Percentiles rank a stretch among this genome's conserved stretches.
Conservation (phyloP, 1,139 yeast genomes). For the Blastobotrys illinoisensis region DNA sequence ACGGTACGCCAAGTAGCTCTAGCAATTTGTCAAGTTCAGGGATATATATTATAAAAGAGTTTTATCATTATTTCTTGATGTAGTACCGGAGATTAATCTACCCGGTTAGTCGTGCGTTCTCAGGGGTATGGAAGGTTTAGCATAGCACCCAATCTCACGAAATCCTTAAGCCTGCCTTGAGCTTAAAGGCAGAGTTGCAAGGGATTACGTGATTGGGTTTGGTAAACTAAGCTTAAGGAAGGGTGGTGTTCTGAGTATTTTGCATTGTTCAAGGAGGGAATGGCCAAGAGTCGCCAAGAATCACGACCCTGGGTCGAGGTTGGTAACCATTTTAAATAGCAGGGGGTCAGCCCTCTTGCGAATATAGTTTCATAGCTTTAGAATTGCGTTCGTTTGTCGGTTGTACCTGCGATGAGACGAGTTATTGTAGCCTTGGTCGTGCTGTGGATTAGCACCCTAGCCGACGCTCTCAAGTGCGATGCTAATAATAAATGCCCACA, state of each 20-base stretch:
- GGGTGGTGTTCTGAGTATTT: background rate
- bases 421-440: background rate
- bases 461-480: constrained; percentile 1
- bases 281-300: background rate
- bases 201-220: background rate
- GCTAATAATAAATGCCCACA: constrained; percentile 51
- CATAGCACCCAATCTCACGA: too few relatives aligned
- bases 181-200: too few relatives aligned
- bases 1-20: too few relatives aligned
- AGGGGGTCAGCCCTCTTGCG: background rate
- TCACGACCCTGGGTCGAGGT: background rate
- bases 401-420: background rate
- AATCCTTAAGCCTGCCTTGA: too few relatives aligned
- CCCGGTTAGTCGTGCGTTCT: too few relatives aligned
- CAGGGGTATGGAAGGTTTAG: too few relatives aligned
- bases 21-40: too few relatives aligned
- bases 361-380: background rate
- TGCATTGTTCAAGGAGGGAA: background rate
- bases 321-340: background rate
- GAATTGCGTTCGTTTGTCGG: background rate
- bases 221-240: background rate
- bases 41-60: too few relatives aligned
- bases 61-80: too few relatives aligned
- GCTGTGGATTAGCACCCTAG: background rate
- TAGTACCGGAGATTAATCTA: too few relatives aligned